These are phyloP conservation scores for Rhizoclosmatium globosum DNA, from an alignment of 192 early-diverging fungal species.

Conservation along the genomic window DNA sequence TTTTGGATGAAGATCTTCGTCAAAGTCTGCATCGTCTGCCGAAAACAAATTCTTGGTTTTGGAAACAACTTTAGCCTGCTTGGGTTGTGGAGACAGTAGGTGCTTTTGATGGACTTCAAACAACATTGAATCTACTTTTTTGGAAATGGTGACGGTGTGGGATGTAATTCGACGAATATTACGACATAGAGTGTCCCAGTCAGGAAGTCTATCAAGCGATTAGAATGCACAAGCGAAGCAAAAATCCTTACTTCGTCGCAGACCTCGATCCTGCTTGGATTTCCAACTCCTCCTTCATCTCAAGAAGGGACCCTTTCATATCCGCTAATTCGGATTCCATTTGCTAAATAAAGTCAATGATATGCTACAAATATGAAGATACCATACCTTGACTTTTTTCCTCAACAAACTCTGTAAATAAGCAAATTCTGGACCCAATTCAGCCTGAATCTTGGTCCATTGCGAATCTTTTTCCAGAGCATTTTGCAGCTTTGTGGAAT, in stretches of 20 bases:
- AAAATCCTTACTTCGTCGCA: constrained; percentile 9
- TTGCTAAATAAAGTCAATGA: background rate
- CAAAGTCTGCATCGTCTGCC: constrained; percentile 6
- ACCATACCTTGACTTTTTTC: constrained; percentile 21
- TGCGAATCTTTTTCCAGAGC: constrained; percentile 4
- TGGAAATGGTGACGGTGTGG: constrained; percentile 29
- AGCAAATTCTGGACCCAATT: constrained; percentile 30
- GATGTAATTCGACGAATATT: constrained; percentile 28
- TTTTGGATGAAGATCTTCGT: constrained; percentile 17
- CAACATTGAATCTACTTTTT: constrained; percentile 18
- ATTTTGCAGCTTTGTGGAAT: constrained; percentile 9
- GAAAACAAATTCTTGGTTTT: background rate
- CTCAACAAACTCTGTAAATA: background rate
- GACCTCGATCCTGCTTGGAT: background rate
- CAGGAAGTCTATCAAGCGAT: constrained; percentile 13
- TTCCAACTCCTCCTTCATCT: constrained; percentile 34
- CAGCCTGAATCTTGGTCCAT: background rate
- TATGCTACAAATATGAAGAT: no score
- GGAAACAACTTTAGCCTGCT: background rate
- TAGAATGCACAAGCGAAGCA: background rate
- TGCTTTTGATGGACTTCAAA: background rate
- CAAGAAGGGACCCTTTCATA: constrained; percentile 16
- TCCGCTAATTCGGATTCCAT: constrained; percentile 3
- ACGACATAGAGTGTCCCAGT: constrained; percentile 25
- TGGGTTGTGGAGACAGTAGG: background rate